Evolutionary conservation across 306 rosid genomes (phyloP), one percentile per base, ranked within the genome.

Genomic region (Astragalus glycyphyllos): DNA sequence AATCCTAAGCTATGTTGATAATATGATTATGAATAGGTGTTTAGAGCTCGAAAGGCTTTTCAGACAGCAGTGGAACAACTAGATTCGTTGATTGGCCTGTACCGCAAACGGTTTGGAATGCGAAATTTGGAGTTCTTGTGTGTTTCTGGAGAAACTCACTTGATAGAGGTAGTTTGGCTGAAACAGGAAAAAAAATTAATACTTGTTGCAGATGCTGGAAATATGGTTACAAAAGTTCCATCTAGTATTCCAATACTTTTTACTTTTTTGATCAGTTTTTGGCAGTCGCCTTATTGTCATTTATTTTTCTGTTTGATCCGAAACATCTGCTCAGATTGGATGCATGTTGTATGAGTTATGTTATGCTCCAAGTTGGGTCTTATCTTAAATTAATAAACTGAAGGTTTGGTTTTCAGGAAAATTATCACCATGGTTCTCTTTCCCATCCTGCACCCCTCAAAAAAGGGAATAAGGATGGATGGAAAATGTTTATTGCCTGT

Each of bases 91-190:
- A 81, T 91, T 59, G 71, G 48, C 72, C 48, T 91, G 61, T 90
- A 83, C 73, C 91, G 96, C 78, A 91, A 89, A 80, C 86, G 45
- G 69, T 84, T 94, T 80, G 81, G 90, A 71, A 83, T 79, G 84
- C 69, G 65, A 76, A 89, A 59, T 58, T 84, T 94, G 90, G 92
- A 90, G 80, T 94, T 91, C 70, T 44, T 68, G 31, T 79, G 82
- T 72, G 90, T 94, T 71, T 91, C 96, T 73, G 99, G 99, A 75
- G 77, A 74, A 56, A 91, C 91, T 15, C 97, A 91, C 89, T 83
- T 91, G 84, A 84, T 94, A 59, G 98, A 94, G 96, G 97, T 94
- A 82, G 50, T 37, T 64, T 61, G 61, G 35, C 72, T 77, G 58
- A 38, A 76, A 47, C 64, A 48, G 35, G 57, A 49, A 50, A 56